Base-by-base conservation (phyloP, 345 rosid species). In the Clausena lansium region DNA sequence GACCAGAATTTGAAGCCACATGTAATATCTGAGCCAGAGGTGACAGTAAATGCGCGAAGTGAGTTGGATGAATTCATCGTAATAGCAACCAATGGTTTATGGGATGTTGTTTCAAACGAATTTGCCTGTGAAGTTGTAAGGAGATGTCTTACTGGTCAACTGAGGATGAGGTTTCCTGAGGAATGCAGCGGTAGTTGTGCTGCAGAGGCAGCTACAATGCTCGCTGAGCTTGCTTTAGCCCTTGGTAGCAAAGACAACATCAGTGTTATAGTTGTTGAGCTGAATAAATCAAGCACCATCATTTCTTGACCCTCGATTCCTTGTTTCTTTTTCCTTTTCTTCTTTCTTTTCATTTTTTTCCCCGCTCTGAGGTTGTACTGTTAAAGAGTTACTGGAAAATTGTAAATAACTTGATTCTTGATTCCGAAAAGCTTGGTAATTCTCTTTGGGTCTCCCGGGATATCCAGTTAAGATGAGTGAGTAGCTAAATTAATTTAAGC, bases 71-170 rank as follows among this genome's bases (percentile, higher is more conserved):
- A 81, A 7, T 86, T 85, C 70, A 59, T 84, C 4, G 61, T 82
- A 28, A 79, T 82, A 15, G 87, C 82, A 30, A 80, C 76, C 4
- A 84, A 85, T 38, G 88, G 88, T 0, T 76, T 85, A 30, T 88
- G 89, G 91, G 87, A 86, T 45, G 83, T 78, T 5, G n/a, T 86
- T 41, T 55, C 87, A 0, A 85, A 84, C 2, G 87, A 86, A 71
- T 22, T 62, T 14, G 87, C 86, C 6, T 84, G 87, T 64, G 74
- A 70, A 61, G 74, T 86, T 10, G 88, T 76, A 19, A 71, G 50
- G 52, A 73, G 66, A 22, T 70, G 81, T 47, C 70, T 84, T 14
- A 27, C 61, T 0, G 78, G 87, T 3, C 58, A 33, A 22, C 22
- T 76, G 0, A 76, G 32, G 70, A 28, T 45, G 33, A 78, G 65